Percentiles rank a stretch among this genome's conserved stretches.
Conservation (phyloP, 495 filamentous ascomycete species). For the Penicillium lagena region DNA sequence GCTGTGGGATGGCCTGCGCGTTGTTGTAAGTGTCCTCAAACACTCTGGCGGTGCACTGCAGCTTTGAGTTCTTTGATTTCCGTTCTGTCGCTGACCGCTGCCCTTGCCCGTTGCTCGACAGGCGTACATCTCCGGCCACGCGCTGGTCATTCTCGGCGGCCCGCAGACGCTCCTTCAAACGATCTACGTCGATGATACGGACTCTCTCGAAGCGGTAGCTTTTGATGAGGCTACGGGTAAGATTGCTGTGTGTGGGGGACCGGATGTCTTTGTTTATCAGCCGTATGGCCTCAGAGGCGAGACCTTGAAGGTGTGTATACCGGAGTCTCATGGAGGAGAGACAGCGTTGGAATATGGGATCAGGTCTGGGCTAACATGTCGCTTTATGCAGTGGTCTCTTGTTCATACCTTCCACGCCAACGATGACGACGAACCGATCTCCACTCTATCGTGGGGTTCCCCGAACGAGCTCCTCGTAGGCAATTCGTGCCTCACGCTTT, state of each 20-base stretch:
- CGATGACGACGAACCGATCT: slow-evolving; percentile 39
- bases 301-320: slow-evolving; percentile 40
- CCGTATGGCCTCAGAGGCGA: slow-evolving; percentile 68
- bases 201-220: slow-evolving; percentile 62
- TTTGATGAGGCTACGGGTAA: slow-evolving; percentile 80
- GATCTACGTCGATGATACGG: slow-evolving; percentile 75
- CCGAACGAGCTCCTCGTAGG: slow-evolving; percentile 77
- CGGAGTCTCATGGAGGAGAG: background rate
- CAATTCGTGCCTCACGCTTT: slow-evolving; percentile 64
- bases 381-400: slow-evolving; percentile 45
- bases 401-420: slow-evolving; percentile 35
- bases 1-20: slow-evolving; percentile 70
- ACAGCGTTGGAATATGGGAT: too few species aligned
- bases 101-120: slow-evolving; percentile 26
- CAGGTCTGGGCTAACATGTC: slow-evolving; percentile 5
- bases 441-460: slow-evolving; percentile 79
- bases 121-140: slow-evolving; percentile 86
- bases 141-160: slow-evolving; percentile 73
- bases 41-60: background rate
- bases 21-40: slow-evolving; percentile 55
- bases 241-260: slow-evolving; percentile 65
- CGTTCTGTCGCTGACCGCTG: slow-evolving; percentile 7
- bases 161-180: slow-evolving; percentile 78
- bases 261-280: slow-evolving; percentile 68
- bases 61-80: background rate